Conservation (phyloP, 2,329 filamentous ascomycete genomes). For the Colletotrichum somersetense region DNA sequence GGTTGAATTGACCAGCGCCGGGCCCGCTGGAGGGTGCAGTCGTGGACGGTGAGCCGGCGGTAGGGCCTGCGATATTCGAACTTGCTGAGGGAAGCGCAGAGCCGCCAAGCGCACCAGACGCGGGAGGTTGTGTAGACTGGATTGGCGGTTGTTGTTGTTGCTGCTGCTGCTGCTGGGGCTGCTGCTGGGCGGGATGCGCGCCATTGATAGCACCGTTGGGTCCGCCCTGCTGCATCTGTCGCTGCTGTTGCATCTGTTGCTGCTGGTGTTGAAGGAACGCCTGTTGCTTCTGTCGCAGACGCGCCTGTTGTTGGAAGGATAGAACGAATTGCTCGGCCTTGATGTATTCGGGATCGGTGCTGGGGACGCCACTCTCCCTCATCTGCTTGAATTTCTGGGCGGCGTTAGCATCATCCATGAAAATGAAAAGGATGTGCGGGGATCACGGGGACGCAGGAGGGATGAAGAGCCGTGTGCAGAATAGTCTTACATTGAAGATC, state of each 20-base stretch:
- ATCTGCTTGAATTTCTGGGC: slow-evolving; percentile 87
- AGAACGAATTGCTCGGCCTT: slow-evolving; percentile 83
- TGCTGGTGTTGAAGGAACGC: slow-evolving; percentile 57
- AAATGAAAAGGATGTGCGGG: not conserved
- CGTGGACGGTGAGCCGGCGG: slow-evolving; percentile 48
- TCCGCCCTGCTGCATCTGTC: slow-evolving; percentile 64
- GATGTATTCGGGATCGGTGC: slow-evolving; percentile 87
- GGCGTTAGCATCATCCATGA: slow-evolving; percentile 26
- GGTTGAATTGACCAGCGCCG: slow-evolving; percentile 70
- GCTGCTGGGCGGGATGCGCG: slow-evolving; percentile 56
- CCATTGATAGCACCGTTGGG: slow-evolving; percentile 69
- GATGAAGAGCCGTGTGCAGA: slow-evolving; percentile 10
- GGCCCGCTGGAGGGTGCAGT: slow-evolving; percentile 45
- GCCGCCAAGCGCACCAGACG: slow-evolving; percentile 53
- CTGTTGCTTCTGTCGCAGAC: slow-evolving; percentile 64
- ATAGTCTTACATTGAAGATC: slow-evolving; percentile 71
- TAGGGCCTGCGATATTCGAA: slow-evolving; percentile 45
- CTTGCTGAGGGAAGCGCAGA: slow-evolving; percentile 52
- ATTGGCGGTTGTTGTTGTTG: slow-evolving; percentile 51
- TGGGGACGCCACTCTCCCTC: slow-evolving; percentile 85
- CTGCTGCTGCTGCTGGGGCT: slow-evolving; percentile 54
- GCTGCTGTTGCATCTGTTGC: slow-evolving; percentile 63
- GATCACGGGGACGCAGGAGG: slow-evolving; percentile 12
- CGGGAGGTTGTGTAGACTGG: slow-evolving; percentile 52
- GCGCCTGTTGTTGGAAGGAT: slow-evolving; percentile 76